Evolutionary conservation across 2,329 filamentous ascomycete genomes (phyloP).

Genomic region (Pseudogymnoascus sp.): DNA sequence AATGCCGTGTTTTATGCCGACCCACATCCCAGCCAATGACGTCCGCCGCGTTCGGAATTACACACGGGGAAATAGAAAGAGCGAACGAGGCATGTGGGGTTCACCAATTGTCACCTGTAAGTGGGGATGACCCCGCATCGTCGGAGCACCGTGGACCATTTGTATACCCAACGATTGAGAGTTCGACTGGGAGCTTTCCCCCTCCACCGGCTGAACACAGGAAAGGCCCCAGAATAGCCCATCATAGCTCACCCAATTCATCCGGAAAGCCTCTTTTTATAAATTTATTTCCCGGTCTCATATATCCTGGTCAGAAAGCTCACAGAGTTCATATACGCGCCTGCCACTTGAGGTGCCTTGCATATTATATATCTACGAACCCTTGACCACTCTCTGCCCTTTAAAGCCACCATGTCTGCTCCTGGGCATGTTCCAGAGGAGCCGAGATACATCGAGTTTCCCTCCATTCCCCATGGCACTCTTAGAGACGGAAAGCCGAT

Average conservation of each 20-base stretch:
- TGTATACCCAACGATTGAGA: background rate
- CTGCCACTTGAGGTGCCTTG: background rate
- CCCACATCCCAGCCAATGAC: background rate
- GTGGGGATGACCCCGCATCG: background rate
- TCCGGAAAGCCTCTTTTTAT: background rate
- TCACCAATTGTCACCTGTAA: background rate
- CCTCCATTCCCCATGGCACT: slow-evolving; percentile 22
- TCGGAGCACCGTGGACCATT: background rate
- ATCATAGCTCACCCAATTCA: background rate
- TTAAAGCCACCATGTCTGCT: background rate
- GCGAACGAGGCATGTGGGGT: background rate
- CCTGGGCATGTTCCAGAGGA: slow-evolving; percentile 17
- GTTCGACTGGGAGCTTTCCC: background rate
- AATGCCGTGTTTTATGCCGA: background rate
- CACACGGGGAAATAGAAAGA: background rate
- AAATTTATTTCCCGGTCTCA: background rate
- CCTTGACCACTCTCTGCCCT: background rate
- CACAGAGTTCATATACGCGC: background rate
- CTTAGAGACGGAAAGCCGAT: slow-evolving; percentile 48
- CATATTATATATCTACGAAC: background rate
- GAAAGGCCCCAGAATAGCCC: background rate
- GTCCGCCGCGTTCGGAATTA: background rate
- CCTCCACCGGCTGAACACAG: background rate
- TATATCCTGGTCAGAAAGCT: background rate
- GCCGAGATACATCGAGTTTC: slow-evolving; percentile 26